These are phyloP conservation scores for Hypoxylon fragiforme DNA, from an alignment of 495 filamentous ascomycete species.

Conservation along the genomic window DNA sequence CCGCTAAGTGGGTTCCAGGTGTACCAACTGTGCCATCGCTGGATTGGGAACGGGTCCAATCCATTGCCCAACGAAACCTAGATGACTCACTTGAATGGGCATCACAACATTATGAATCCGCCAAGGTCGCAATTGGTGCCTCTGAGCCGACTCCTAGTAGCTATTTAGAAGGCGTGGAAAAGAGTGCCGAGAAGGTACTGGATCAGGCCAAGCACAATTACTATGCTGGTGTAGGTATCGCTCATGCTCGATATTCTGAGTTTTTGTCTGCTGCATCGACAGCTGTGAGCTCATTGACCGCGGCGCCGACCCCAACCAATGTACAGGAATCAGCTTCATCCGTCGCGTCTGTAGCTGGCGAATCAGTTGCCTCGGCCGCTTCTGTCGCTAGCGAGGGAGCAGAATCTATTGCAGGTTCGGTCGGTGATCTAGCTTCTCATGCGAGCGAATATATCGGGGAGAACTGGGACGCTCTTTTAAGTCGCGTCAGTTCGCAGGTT, in stretches of 20 bases:
- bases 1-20: conserved; percentile 32
- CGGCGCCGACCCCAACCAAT: conserved; percentile 53
- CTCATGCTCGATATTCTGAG: conserved; percentile 74
- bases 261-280: conserved; percentile 70
- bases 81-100: conserved; percentile 66
- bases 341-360: conserved; percentile 36
- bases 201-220: conserved; percentile 70
- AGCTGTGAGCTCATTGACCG: conserved; percentile 56
- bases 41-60: conserved; percentile 49
- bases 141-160: conserved; percentile 57
- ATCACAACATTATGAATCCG: conserved; percentile 64
- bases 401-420: conserved; percentile 33
- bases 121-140: conserved; percentile 59
- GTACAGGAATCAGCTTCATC: conserved; percentile 47
- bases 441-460: conserved; percentile 49
- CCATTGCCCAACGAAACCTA: conserved; percentile 66
- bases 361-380: conserved; percentile 39
- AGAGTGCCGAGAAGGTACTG: conserved; percentile 58
- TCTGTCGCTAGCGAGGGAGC: conserved; percentile 38
- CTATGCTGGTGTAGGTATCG: conserved; percentile 74
- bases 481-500: conserved; percentile 68
- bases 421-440: conserved; percentile 39
- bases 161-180: conserved; percentile 50
- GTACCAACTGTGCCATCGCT: conserved; percentile 40
- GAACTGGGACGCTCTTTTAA: conserved; percentile 68